phyloP scores from a whole-genome alignment of 345 rosid genomes.

The Arabidopsis arenosa region DNA sequence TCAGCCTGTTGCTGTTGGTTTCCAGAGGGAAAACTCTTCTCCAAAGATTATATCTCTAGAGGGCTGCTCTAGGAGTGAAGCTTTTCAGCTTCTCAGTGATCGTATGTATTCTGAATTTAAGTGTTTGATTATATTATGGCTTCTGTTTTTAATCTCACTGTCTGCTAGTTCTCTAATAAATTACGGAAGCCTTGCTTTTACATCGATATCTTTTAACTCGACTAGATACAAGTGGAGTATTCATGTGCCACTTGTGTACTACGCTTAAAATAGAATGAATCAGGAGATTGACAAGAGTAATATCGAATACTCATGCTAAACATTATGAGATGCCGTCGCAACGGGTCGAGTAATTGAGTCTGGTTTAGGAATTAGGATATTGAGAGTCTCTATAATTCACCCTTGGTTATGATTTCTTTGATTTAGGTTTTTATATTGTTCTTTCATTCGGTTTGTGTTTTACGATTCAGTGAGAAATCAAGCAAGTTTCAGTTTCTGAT shows the following conservation, averaged over 20 bases:
- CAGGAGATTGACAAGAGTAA: background rate
- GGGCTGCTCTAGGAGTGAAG: constrained; percentile 71
- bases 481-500: background rate
- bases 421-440: background rate
- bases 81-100: constrained; percentile 61
- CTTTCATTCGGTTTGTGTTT: background rate
- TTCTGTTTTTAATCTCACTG: background rate
- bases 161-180: background rate
- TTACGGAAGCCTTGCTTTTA: background rate
- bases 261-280: background rate
- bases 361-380: constrained; percentile 12
- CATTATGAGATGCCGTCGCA: background rate
- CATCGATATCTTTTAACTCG: background rate
- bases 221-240: background rate
- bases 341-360: background rate
- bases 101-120: constrained; percentile 54
- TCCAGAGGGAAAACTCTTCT: constrained; percentile 44
- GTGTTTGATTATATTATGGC: background rate
- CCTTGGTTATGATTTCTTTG: background rate
- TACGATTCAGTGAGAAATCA: background rate
- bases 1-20: constrained; percentile 46
- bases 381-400: background rate
- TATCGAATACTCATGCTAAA: background rate
- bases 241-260: background rate
- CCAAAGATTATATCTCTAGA: constrained; percentile 52